Evolutionary conservation across 1,284 basidiomycete species (phyloP).

Genomic region (Pascua guehoae): DNA sequence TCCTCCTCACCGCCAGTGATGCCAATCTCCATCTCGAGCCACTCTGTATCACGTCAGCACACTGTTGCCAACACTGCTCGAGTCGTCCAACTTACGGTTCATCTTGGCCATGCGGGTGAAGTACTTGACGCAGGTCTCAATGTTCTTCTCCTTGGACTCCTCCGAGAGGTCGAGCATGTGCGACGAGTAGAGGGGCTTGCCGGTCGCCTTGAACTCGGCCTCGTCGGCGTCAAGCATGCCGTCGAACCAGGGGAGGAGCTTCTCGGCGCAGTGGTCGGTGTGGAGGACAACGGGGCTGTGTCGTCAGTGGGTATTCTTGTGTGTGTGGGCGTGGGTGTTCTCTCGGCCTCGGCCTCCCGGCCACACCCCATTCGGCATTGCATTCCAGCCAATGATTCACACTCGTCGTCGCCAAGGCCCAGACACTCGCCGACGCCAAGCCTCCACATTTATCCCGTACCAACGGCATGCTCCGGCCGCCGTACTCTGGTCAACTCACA

Average conservation of each 20-base stretch:
- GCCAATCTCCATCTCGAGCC: constrained; percentile 99
- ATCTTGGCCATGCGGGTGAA: constrained; percentile 92
- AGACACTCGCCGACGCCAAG: too few species aligned
- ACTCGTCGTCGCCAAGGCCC: background rate
- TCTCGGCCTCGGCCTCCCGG: too few species aligned
- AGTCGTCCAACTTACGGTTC: constrained; percentile 49
- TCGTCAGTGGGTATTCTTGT: too few species aligned
- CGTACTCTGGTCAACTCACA: constrained; percentile 57
- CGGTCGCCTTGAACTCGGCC: constrained; percentile 84
- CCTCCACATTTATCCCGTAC: too few species aligned
- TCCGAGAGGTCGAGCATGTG: constrained; percentile 99
- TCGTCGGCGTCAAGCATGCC: constrained; percentile 97
- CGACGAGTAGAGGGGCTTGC: constrained; percentile 73
- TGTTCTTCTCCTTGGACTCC: constrained; percentile 97
- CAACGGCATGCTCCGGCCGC: too few species aligned
- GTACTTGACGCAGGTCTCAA: constrained; percentile 88
- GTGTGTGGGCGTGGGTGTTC: too few species aligned
- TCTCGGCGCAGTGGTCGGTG: constrained; percentile 98
- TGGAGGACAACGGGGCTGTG: constrained; percentile 90
- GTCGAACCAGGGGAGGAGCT: constrained; percentile 99
- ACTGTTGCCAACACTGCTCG: constrained; percentile 21
- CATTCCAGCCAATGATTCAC: too few species aligned
- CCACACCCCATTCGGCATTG: too few species aligned
- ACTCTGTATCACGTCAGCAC: constrained; percentile 53
- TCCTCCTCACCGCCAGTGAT: constrained; percentile 99